A percentile compares a stretch with the other conserved stretches of the same genome.
Conservation (phyloP, 164 flowering plant species). For the Vitis amurensis region DNA sequence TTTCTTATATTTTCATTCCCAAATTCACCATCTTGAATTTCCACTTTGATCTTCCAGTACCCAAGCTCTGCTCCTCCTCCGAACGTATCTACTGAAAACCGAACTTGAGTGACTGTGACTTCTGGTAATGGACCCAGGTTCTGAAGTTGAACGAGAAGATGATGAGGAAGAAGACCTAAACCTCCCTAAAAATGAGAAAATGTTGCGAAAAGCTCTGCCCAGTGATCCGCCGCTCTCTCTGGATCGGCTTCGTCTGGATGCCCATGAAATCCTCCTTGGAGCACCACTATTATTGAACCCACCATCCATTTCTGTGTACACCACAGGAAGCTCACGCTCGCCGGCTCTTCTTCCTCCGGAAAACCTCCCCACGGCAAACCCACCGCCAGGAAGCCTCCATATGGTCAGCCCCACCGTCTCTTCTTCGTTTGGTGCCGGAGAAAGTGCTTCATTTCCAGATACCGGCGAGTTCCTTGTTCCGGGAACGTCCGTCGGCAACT, state of each 20-base stretch:
- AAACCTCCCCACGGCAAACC: conserved; percentile 83
- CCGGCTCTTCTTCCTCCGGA: conserved; percentile 46
- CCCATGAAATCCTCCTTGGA: conserved; percentile 55
- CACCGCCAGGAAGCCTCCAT: conserved; percentile 86
- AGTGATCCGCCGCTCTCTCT: conserved; percentile 42
- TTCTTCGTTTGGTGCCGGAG: conserved; percentile 26
- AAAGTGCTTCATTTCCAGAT: conserved; percentile 14
- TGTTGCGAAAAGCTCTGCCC: conserved; percentile 42
- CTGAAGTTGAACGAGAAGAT: conserved; percentile 5
- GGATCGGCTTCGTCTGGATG: conserved; percentile 34
- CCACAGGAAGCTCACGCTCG: conserved; percentile 63
- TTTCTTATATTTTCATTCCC: neutral
- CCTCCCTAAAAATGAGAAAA: conserved; percentile 51
- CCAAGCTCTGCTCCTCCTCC: conserved; percentile 20
- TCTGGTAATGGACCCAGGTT: conserved; percentile 12
- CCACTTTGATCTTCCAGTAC: conserved; percentile 24
- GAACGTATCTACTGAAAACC: conserved; percentile 17
- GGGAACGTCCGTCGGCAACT: conserved; percentile 47
- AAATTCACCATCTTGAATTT: conserved; percentile 9
- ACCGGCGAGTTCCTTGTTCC: conserved; percentile 14
- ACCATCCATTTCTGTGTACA: conserved; percentile 76
- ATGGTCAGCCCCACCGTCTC: conserved; percentile 63
- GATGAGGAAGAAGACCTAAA: conserved; percentile 28
- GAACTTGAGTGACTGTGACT: conserved; percentile 21
- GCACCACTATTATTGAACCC: conserved; percentile 41